A percentile compares a stretch with the other conserved stretches of the same genome.
phyloP scores from a whole-genome alignment of 2,329 filamentous ascomycete species.

The Nemania sp. region DNA sequence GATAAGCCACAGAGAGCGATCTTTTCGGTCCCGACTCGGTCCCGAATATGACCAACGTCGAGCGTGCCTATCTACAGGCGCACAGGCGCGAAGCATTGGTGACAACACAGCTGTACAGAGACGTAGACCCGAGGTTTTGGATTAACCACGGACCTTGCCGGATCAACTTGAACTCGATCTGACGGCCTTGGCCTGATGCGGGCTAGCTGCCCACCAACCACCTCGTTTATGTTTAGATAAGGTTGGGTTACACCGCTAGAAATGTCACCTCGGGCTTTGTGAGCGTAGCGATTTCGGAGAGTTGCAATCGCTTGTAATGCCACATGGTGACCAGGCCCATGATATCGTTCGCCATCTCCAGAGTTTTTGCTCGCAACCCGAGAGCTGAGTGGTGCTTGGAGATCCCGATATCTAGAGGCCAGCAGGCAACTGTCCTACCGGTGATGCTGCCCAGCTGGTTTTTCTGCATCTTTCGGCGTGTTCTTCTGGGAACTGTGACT shows the following conservation, averaged over 20 bases:
- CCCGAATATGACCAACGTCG: slow-evolving; percentile 12
- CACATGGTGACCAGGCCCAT: slow-evolving; percentile 6
- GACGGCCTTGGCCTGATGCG: not conserved
- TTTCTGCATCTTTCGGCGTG: slow-evolving; percentile 16
- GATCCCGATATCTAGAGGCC: not conserved
- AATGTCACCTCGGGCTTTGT: slow-evolving; percentile 3
- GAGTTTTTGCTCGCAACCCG: not conserved
- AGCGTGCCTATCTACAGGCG: not conserved
- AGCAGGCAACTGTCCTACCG: not conserved
- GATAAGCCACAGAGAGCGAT: too few relatives aligned
- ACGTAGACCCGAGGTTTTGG: slow-evolving; percentile 10
- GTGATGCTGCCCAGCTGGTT: not conserved
- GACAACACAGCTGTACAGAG: not conserved
- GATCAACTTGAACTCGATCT: not conserved
- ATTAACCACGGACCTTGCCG: slow-evolving; percentile 5
- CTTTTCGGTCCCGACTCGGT: slow-evolving; percentile 28
- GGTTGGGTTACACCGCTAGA: slow-evolving; percentile 1
- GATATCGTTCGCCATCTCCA: slow-evolving; percentile 1
- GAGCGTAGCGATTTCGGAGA: not conserved
- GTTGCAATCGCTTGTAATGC: slow-evolving; percentile 22
- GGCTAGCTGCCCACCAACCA: not conserved
- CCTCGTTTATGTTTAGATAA: not conserved
- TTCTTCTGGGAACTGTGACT: not conserved
- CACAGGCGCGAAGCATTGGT: slow-evolving; percentile 2
- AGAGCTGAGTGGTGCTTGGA: slow-evolving; percentile 5